Percentiles rank a stretch among this genome's conserved stretches.
Evolutionary conservation across 352 stramenopile species (phyloP).

Genomic region (Globisporangium apiculatum): DNA sequence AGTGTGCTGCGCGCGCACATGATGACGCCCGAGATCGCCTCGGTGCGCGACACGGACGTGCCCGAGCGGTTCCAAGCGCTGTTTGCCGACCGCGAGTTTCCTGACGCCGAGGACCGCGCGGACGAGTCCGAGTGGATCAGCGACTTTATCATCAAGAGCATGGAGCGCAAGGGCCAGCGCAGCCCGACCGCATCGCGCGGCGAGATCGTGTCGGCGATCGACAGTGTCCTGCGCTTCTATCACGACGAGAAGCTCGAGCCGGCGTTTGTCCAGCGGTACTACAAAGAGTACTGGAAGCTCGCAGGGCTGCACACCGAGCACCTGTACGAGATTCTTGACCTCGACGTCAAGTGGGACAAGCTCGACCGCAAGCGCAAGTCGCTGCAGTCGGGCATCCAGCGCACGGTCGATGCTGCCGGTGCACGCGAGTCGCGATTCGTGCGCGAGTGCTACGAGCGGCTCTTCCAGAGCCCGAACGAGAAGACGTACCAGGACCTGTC

Average conservation of each 20-base stretch:
- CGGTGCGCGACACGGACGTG: constrained; percentile 74
- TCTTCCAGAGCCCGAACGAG: constrained; percentile 66
- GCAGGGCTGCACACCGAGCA: constrained; percentile 75
- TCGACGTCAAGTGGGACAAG: constrained; percentile 88
- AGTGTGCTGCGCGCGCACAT: constrained; percentile 85
- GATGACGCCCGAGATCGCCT: constrained; percentile 81
- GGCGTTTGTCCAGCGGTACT: constrained; percentile 86
- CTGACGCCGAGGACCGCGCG: constrained; percentile 73
- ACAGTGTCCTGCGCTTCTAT: constrained; percentile 85
- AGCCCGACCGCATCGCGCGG: constrained; percentile 51
- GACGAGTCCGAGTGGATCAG: constrained; percentile 88
- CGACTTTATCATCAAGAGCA: constrained; percentile 78
- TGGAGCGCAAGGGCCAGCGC: constrained; percentile 48
- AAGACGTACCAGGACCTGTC: constrained; percentile 84
- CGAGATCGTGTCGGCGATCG: constrained; percentile 84
- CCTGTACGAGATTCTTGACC: constrained; percentile 81
- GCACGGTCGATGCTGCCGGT: constrained; percentile 52
- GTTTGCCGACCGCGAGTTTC: constrained; percentile 66
- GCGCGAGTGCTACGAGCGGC: constrained; percentile 72
- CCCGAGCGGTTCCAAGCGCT: constrained; percentile 76
- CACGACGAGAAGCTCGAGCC: constrained; percentile 87
- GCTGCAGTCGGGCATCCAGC: constrained; percentile 65
- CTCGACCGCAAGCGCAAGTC: constrained; percentile 74
- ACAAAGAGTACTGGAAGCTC: constrained; percentile 88
- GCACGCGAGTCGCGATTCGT: constrained; percentile 77